Evolutionary conservation across 2,329 filamentous ascomycete species (phyloP).

Genomic region (Clonostachys rosea): DNA sequence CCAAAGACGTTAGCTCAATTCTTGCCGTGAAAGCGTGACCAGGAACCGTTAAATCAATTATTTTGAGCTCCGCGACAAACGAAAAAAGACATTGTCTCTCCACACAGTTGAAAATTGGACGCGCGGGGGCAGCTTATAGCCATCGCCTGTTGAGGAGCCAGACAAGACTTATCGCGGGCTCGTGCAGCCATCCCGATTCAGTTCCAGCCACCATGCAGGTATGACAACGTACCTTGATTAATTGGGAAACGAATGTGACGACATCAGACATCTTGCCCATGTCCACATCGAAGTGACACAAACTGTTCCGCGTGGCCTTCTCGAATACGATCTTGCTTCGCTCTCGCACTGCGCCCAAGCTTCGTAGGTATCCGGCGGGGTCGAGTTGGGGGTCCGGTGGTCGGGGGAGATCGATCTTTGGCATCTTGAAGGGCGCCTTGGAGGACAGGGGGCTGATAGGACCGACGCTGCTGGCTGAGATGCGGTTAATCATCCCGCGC

Average conservation of each 20-base stretch:
- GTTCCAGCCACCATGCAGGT: too few relatives aligned
- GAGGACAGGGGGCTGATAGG: conserved; percentile 45
- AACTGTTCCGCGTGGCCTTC: conserved; percentile 71
- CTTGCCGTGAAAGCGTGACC: neutral
- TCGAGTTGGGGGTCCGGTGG: conserved; percentile 85
- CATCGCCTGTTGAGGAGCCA: too few relatives aligned
- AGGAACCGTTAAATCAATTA: too few relatives aligned
- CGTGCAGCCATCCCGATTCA: too few relatives aligned
- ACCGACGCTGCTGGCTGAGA: conserved; percentile 37
- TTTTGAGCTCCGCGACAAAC: too few relatives aligned
- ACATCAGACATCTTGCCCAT: conserved; percentile 79
- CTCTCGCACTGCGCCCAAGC: conserved; percentile 83
- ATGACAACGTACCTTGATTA: conserved; percentile 70
- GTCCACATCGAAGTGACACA: conserved; percentile 87
- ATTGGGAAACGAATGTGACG: conserved; percentile 81
- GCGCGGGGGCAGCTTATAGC: too few relatives aligned
- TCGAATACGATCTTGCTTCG: conserved; percentile 68
- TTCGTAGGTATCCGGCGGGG: conserved; percentile 85
- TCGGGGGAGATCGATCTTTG: conserved; percentile 75
- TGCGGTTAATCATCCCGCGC: conserved; percentile 38
- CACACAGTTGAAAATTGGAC: too few relatives aligned
- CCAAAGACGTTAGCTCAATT: conserved; percentile 1
- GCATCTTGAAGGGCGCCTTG: conserved; percentile 50
- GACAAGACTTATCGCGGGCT: too few relatives aligned
- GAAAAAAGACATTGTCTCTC: too few relatives aligned